Evolutionary conservation across 2,329 filamentous ascomycete species (phyloP).

Genomic region (Exophiala phaeomuriformis): DNA sequence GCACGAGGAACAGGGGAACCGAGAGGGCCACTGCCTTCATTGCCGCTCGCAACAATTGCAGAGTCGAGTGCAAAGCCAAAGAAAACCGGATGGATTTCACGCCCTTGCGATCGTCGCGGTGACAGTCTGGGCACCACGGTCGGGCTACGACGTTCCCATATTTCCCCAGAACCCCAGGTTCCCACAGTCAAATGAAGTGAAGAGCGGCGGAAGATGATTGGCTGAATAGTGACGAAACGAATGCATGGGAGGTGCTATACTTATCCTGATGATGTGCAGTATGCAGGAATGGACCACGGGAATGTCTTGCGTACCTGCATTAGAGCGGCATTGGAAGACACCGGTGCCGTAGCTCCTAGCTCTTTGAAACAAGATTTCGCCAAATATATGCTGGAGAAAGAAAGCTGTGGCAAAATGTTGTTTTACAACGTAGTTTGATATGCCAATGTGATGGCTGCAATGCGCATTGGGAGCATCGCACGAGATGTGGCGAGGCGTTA

Average conservation of each 20-base stretch:
- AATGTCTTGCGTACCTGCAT: slow-evolving; percentile 24
- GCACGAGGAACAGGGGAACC: too few species aligned
- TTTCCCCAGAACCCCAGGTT: neutral
- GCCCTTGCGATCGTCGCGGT: too few species aligned
- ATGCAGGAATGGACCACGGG: slow-evolving; percentile 14
- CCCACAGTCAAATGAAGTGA: neutral
- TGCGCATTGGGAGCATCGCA: too few species aligned
- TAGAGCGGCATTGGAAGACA: slow-evolving; percentile 8
- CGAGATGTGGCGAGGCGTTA: too few species aligned
- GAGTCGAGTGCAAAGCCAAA: too few species aligned
- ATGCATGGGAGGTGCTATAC: slow-evolving; percentile 13
- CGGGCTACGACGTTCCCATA: neutral
- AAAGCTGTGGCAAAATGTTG: neutral
- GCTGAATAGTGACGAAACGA: neutral
- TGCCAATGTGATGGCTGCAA: too few species aligned
- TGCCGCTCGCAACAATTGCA: too few species aligned
- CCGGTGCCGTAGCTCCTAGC: slow-evolving; percentile 6
- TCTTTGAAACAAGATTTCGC: neutral
- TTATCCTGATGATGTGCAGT: slow-evolving; percentile 12
- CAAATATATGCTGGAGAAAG: neutral
- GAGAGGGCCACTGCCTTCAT: too few species aligned
- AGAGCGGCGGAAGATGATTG: slow-evolving; percentile 6
- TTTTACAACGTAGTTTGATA: neutral
- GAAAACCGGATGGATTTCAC: too few species aligned
- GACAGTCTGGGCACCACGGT: too few species aligned